Evolutionary conservation across 2,329 filamentous ascomycete species (phyloP), one percentile per base, ranked within the genome.

Genomic region (Diaporthe sp.): DNA sequence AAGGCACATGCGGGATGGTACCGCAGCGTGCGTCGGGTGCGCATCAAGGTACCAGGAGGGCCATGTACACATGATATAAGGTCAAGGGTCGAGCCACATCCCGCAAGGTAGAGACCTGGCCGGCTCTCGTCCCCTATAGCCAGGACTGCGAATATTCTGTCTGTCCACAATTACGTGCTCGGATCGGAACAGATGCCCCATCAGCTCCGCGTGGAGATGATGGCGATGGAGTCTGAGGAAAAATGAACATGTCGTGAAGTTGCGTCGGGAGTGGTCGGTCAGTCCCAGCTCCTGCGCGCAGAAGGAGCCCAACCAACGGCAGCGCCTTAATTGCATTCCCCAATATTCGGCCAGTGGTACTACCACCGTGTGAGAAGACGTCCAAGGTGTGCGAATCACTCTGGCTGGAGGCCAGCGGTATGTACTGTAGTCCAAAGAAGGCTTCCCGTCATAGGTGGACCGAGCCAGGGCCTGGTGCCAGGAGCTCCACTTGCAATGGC

Each of bases 361-460:
- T 73, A 61, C 62, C 55, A 76, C 73, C 62, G 73, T 75, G 75
- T 77, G 70, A 58, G 49, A 57, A 73, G 49, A 73, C 61, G 71
- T 60, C 70, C 57, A 70, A 46, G 70, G 73, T 57, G 61, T 76
- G 61, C 75, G 75, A 76, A 76, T 76, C 67, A 75, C 70, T 55
- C 68, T 34, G 55, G 34, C 34, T 34, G 34, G 34, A 34, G 34
- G 42, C 31, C 42, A 37, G 75, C 46, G 31, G 65, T n/a, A 76
- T 55, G 67, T 55, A 57, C 71, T 76, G 67, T 76, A 62, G 72
- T 72, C 46, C 72, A 61, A 42, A 65, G 65, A 75, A 76, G 60
- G 51, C 68, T 60, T 73, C 60, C 73, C 72, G 73, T 67, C 68
- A 61, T 70, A 60, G 68, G 75, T 72, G 62, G 75, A 73, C 65